phyloP scores from a whole-genome alignment of 768 basidiomycete genomes.

The Mycena kentingensis region DNA sequence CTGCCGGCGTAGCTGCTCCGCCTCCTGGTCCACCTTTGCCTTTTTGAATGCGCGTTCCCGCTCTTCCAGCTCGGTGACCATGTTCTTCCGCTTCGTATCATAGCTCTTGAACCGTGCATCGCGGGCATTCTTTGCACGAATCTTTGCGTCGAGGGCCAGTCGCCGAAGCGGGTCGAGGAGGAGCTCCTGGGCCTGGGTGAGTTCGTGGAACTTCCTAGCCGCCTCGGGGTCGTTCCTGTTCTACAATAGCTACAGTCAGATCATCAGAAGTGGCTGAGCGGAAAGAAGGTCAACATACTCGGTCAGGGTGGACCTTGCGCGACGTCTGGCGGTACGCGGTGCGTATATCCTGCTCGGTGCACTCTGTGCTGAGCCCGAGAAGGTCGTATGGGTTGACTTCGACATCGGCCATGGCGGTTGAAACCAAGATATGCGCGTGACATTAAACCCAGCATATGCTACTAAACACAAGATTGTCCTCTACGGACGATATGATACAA shows the following conservation, averaged over 20 bases:
- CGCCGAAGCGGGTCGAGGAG: constrained; percentile 79
- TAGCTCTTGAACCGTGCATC: constrained; percentile 69
- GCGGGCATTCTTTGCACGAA: constrained; percentile 69
- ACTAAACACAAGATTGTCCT: background rate
- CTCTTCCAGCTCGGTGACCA: constrained; percentile 79
- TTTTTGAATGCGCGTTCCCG: constrained; percentile 79
- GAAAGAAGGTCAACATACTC: constrained; percentile 49
- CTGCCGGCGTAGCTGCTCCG: constrained; percentile 54
- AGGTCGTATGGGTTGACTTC: constrained; percentile 77
- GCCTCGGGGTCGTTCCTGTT: constrained; percentile 82
- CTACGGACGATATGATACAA: no score
- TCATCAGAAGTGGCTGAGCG: constrained; percentile 12
- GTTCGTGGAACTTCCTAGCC: constrained; percentile 83
- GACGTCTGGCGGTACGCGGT: constrained; percentile 80
- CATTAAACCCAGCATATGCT: background rate
- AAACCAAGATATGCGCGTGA: background rate
- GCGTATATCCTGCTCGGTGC: constrained; percentile 76
- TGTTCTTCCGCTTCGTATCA: constrained; percentile 70
- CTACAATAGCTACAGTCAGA: constrained; percentile 39
- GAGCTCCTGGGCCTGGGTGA: constrained; percentile 79
- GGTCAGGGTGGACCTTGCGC: constrained; percentile 85
- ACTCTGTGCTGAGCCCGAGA: constrained; percentile 58
- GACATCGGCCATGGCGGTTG: constrained; percentile 38
- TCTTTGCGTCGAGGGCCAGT: constrained; percentile 76
- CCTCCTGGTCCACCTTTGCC: constrained; percentile 59